These are phyloP conservation scores for Pyrrhoderma noxium DNA, from an alignment of 1,284 basidiomycete species.

Conservation along the genomic window DNA sequence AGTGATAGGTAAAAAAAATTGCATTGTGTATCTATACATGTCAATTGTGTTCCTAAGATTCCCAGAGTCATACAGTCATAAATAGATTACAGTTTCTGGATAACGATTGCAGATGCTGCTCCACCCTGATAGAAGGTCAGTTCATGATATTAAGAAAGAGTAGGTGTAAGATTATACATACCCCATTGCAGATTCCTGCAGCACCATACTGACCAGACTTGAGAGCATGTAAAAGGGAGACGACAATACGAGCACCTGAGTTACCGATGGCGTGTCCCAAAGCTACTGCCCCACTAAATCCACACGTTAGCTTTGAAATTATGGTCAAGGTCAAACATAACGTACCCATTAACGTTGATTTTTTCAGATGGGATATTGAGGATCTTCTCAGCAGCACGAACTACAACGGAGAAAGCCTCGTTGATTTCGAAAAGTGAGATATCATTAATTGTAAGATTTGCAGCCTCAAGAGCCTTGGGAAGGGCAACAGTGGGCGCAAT, in stretches of 20 bases:
- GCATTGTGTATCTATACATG: slow-evolving; percentile 12
- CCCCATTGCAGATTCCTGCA: slow-evolving; percentile 97
- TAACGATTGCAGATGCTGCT: slow-evolving; percentile 84
- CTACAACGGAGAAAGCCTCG: slow-evolving; percentile 96
- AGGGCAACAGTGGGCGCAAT: slow-evolving; percentile 89
- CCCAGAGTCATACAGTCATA: neutral
- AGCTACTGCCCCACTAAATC: slow-evolving; percentile 79
- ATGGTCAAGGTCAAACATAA: slow-evolving; percentile 21
- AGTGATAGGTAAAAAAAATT: neutral
- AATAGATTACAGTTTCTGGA: slow-evolving; percentile 69
- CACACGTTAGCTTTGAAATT: slow-evolving; percentile 17
- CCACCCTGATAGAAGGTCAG: slow-evolving; percentile 60
- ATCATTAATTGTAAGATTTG: slow-evolving; percentile 77
- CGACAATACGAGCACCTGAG: slow-evolving; percentile 92
- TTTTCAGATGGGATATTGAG: slow-evolving; percentile 79
- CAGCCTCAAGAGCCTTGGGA: slow-evolving; percentile 83
- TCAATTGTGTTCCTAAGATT: neutral
- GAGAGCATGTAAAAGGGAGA: slow-evolving; percentile 87
- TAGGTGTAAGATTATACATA: slow-evolving; percentile 35
- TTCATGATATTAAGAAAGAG: slow-evolving; percentile 16
- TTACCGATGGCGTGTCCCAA: slow-evolving; percentile 95
- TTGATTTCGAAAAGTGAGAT: slow-evolving; percentile 96
- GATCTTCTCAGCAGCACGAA: slow-evolving; percentile 86
- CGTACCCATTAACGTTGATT: slow-evolving; percentile 87
- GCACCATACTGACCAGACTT: slow-evolving; percentile 96